Base-by-base conservation (phyloP, 495 filamentous ascomycete genomes). In the Lepidopterella palustris region DNA sequence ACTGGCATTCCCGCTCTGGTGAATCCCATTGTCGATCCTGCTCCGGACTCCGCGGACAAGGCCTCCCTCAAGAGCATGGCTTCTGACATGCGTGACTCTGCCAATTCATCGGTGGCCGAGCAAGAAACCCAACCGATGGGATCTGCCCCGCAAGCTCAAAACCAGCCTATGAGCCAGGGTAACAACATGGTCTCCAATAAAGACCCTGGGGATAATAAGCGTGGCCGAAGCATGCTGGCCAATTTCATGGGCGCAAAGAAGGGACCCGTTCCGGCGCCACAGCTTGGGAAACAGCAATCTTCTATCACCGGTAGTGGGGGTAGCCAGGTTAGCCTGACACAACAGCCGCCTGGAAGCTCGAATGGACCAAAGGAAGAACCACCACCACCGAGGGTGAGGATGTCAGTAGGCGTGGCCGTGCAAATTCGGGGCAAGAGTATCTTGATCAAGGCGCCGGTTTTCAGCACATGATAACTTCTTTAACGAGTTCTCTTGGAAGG, bases 401-500 rank as follows among this genome's bases (percentile, higher is more conserved):
- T 97, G 69, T 84, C 92, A 20, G 87, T 87, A 1, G 96, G 96
- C 68, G 76, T 97, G 47, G 85, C 83, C 0, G 87, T 95, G 8
- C 89, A 96, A 72, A 89, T 97, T 5, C 78, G 90, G 58, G 87
- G 88, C 1, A 78, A 87, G 64, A 89, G 86, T 70, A 87, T 96
- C 54, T 73, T 98, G 67, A 78, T 87, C 20, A 96, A 96, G 76
- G 87, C 93, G 39, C 91, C 95, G 15, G 89, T 97, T n/a, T 98
- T 63, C 53, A 68, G 65, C 59, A 68, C 65, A 29, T 67, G 55
- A 66, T 25, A 24, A 18, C 10, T 18, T 18, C 13, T 24, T 18
- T 49, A 24, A 21, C 45, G n/a, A 10, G 15, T 49, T 25, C 21
- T 25, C 2, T 24, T 50, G 20, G 21, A 50, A 27, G 25, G 47